Percentiles rank a stretch among this genome's conserved stretches.
Conservation (phyloP, 2,329 filamentous ascomycete genomes). For the Fusarium gaditjirri region DNA sequence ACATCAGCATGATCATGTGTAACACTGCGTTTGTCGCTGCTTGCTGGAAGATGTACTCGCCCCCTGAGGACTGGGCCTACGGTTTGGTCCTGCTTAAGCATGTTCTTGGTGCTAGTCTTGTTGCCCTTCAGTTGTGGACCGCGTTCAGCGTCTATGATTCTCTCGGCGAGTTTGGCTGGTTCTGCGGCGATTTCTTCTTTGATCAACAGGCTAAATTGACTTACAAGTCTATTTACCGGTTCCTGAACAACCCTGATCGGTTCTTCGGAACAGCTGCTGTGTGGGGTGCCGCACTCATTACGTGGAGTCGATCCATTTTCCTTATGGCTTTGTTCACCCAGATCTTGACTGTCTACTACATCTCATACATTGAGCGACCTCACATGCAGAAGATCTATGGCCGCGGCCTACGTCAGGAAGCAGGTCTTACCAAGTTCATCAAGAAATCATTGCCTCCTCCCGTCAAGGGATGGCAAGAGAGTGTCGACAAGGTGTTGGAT, state of each 20-base stretch:
- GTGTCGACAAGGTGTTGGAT: slow-evolving; percentile 86
- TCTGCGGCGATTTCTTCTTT: slow-evolving; percentile 99
- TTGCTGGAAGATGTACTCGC: slow-evolving; percentile 94
- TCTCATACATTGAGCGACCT: slow-evolving; percentile 92
- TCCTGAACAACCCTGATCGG: slow-evolving; percentile 96
- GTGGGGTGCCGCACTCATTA: slow-evolving; percentile 94
- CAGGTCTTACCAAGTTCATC: slow-evolving; percentile 91
- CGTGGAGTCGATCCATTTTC: slow-evolving; percentile 87
- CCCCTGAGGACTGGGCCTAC: slow-evolving; percentile 88
- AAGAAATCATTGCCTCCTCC: slow-evolving; percentile 86
- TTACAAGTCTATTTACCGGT: slow-evolving; percentile 97
- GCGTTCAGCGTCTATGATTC: slow-evolving; percentile 93
- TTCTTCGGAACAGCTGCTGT: slow-evolving; percentile 93
- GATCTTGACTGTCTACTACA: slow-evolving; percentile 84
- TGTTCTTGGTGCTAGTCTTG: slow-evolving; percentile 81
- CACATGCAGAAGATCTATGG: slow-evolving; percentile 99
- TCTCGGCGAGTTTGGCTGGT: slow-evolving; percentile 98
- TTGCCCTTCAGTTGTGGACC: slow-evolving; percentile 92
- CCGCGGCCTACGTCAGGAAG: slow-evolving; percentile 81
- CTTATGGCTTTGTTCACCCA: slow-evolving; percentile 88
- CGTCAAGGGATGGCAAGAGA: slow-evolving; percentile 84
- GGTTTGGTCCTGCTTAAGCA: slow-evolving; percentile 89
- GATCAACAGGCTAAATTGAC: slow-evolving; percentile 88
- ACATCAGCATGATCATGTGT: slow-evolving; percentile 90
- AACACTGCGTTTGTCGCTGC: slow-evolving; percentile 90